phyloP scores from a whole-genome alignment of 2,329 filamentous ascomycete genomes.

The Lecanosticta acicola region DNA sequence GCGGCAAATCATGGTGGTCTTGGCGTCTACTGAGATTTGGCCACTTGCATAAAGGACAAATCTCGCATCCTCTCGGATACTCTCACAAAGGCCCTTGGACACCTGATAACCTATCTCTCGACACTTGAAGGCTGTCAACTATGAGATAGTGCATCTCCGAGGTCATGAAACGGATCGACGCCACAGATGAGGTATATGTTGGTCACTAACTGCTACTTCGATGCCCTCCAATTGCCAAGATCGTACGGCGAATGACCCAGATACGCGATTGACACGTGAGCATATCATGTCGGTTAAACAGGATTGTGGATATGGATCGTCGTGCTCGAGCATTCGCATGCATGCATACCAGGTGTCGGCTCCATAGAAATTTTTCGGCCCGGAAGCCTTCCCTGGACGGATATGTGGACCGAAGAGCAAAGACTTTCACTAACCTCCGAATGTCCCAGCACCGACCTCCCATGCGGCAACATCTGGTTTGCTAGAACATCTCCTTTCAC shows the following conservation, averaged over 20 bases:
- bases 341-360: conserved; percentile 2
- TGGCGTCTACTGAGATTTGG: neutral
- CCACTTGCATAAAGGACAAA: neutral
- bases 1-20: neutral
- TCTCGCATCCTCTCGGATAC: conserved; percentile 4
- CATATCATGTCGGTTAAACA: conserved; percentile 5
- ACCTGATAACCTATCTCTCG: too few species aligned
- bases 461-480: conserved; percentile 3
- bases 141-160: too few species aligned
- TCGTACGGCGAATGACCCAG: neutral
- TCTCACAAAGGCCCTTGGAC: neutral
- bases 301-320: conserved; percentile 1
- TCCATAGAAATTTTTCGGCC: conserved; percentile 5
- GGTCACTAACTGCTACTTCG: too few species aligned
- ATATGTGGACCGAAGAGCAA: conserved; percentile 1
- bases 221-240: neutral
- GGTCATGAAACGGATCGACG: too few species aligned
- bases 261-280: neutral
- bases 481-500: neutral
- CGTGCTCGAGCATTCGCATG: conserved; percentile 6
- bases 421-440: conserved; percentile 3
- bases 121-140: too few species aligned
- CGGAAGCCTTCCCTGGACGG: neutral
- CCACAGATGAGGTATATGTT: too few species aligned
- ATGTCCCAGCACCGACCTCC: too few species aligned